phyloP scores from a whole-genome alignment of 306 rosid genomes.

The Medicago arabica region DNA sequence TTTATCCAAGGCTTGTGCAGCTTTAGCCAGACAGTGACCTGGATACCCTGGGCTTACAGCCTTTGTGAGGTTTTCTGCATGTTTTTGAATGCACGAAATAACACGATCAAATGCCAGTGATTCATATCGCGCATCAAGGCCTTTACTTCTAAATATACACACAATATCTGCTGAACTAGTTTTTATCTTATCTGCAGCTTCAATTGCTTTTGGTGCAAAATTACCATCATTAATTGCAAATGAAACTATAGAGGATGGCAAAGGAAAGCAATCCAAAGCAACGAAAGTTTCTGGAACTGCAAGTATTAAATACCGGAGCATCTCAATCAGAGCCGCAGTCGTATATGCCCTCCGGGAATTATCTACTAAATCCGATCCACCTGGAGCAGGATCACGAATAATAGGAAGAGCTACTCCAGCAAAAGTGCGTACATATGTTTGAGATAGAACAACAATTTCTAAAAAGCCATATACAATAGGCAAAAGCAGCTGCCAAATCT shows the following conservation, averaged over 20 bases:
- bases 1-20: slow-evolving; percentile 78
- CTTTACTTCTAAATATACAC: slow-evolving; percentile 60
- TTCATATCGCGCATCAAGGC: slow-evolving; percentile 74
- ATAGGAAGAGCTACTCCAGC: slow-evolving; percentile 74
- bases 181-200: slow-evolving; percentile 63
- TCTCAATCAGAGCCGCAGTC: slow-evolving; percentile 77
- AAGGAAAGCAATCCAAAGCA: slow-evolving; percentile 91
- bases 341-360: slow-evolving; percentile 89
- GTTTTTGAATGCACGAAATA: slow-evolving; percentile 71
- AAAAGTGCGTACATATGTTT: slow-evolving; percentile 83
- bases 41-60: slow-evolving; percentile 81
- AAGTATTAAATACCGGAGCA: slow-evolving; percentile 86
- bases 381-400: slow-evolving; percentile 83
- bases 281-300: slow-evolving; percentile 92
- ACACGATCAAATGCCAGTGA: slow-evolving; percentile 69
- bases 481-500: slow-evolving; percentile 84
- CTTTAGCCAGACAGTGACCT: slow-evolving; percentile 78
- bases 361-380: slow-evolving; percentile 90
- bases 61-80: slow-evolving; percentile 70
- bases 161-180: slow-evolving; percentile 60
- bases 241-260: slow-evolving; percentile 80
- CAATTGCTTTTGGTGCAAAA: slow-evolving; percentile 65
- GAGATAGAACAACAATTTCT: slow-evolving; percentile 83
- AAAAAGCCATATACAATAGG: slow-evolving; percentile 87
- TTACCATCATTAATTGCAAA: slow-evolving; percentile 69